Base-by-base conservation (phyloP, 2,329 filamentous ascomycete species). In the Diaporthe capsici region DNA sequence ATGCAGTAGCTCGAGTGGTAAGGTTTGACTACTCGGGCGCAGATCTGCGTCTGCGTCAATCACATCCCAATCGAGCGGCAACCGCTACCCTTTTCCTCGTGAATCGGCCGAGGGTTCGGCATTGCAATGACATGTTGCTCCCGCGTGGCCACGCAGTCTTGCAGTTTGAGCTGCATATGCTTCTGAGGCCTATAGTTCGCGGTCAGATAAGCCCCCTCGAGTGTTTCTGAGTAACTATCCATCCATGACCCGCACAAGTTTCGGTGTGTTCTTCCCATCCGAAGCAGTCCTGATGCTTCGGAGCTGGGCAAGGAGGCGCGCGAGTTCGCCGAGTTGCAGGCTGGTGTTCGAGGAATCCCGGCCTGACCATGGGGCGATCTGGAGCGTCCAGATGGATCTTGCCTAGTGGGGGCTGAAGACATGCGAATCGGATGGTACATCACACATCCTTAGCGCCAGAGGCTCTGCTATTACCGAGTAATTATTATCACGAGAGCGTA, bases 401-500 rank as follows among this genome's bases (percentile, higher is more conserved):
- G 49, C 49, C 65, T 55, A 55, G 65, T 55, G 37, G 49, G 49
- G 34, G 49, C 51, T 39, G 65, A 55, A 22, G 65, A 39, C 34
- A 55, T 31, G 51, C 65, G 65, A 70, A 70, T 55, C 65, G 49
- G 65, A 70, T 70, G 65, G 37, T 55, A 70, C 49, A 70, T 70
- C 49, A 31, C 49, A 31, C 65, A 5, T 55, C 47, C 65, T n/a
- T 70, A 70, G 65, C 65, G 65, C 12, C 49, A 70, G 65, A 55
- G 47, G 49, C 65, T 55, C 49, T 55, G 49, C 34, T 70, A 34
- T 65, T 49, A 47, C 61, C 31, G 25, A 49, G 42, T 65, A 53
- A 55, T 70, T 39, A 70, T 55, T 37, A 70, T 55, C 49, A 42
- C 65, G 83, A 93, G 83, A 93, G 93, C 49, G 47, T 17, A 34